Evolutionary conservation across 2,329 filamentous ascomycete genomes (phyloP).

Genomic region (Grosmannia huntii): DNA sequence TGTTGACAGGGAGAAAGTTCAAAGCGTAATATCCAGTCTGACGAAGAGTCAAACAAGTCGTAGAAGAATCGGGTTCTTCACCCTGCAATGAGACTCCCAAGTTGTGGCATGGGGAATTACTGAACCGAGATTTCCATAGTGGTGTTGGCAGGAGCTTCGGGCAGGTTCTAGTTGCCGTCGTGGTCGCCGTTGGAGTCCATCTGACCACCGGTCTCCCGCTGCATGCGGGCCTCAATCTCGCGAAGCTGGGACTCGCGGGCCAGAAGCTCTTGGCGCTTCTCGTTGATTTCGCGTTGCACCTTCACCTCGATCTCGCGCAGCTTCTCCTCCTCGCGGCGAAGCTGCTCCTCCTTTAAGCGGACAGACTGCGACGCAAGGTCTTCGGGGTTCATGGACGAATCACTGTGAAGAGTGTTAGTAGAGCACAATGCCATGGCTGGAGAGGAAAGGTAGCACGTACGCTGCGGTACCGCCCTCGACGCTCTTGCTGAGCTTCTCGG

Average conservation of each 20-base stretch:
- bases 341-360: constrained; percentile 97
- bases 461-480: constrained; percentile 79
- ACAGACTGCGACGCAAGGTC: constrained; percentile 95
- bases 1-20: not conserved
- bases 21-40: not conserved
- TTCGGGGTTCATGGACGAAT: constrained; percentile 94
- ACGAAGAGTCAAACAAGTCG: not conserved
- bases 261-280: constrained; percentile 96
- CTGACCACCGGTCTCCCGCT: constrained; percentile 48
- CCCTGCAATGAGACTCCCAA: not conserved
- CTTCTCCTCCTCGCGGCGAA: constrained; percentile 98
- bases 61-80: not conserved
- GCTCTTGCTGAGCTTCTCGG: constrained; percentile 99
- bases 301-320: constrained; percentile 98
- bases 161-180: constrained; percentile 31
- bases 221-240: constrained; percentile 97
- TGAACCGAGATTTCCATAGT: constrained; percentile 7
- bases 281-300: constrained; percentile 99
- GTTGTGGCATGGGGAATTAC: not conserved
- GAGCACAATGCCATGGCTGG: not conserved
- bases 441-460: constrained; percentile 45
- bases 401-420: constrained; percentile 28
- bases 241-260: constrained; percentile 96
- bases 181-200: constrained; percentile 43
- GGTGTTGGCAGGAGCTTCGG: not conserved